phyloP scores from a whole-genome alignment of 768 basidiomycete species.

The Porpolomopsis calyptriformis region DNA sequence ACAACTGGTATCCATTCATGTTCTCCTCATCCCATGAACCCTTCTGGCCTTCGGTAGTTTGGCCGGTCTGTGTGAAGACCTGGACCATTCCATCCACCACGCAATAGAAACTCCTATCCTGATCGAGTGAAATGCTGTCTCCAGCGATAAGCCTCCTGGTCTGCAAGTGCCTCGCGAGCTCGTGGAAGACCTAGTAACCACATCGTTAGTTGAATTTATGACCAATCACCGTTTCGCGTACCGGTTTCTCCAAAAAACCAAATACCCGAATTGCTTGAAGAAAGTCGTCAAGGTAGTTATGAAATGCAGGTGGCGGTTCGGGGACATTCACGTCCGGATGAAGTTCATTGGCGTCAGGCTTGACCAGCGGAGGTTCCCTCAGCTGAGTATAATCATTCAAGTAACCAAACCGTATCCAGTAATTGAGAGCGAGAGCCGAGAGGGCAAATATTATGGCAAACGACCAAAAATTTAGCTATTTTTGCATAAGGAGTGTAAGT shows the following conservation, averaged over 20 bases:
- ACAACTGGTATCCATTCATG: constrained; percentile 90
- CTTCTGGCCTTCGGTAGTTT: constrained; percentile 34
- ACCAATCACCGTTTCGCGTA: constrained; percentile 25
- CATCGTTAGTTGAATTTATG: not conserved
- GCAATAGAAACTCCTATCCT: constrained; percentile 94
- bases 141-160: constrained; percentile 93
- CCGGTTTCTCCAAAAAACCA: constrained; percentile 94
- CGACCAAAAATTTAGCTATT: constrained; percentile 82
- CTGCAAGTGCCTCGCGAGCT: constrained; percentile 91
- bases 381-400: constrained; percentile 66
- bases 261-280: constrained; percentile 93
- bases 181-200: constrained; percentile 74
- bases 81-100: constrained; percentile 97
- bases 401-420: constrained; percentile 77
- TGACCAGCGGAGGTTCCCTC: constrained; percentile 72
- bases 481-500: constrained; percentile 2
- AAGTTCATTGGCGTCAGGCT: constrained; percentile 74
- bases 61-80: constrained; percentile 70
- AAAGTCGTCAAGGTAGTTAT: constrained; percentile 97
- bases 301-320: constrained; percentile 68
- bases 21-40: constrained; percentile 73
- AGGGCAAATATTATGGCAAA: constrained; percentile 69
- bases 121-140: constrained; percentile 82
- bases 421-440: constrained; percentile 59
- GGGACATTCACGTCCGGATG: constrained; percentile 85